Base-by-base conservation (phyloP, 805 yeast genomes). In the Jamesozyma lodderae region DNA sequence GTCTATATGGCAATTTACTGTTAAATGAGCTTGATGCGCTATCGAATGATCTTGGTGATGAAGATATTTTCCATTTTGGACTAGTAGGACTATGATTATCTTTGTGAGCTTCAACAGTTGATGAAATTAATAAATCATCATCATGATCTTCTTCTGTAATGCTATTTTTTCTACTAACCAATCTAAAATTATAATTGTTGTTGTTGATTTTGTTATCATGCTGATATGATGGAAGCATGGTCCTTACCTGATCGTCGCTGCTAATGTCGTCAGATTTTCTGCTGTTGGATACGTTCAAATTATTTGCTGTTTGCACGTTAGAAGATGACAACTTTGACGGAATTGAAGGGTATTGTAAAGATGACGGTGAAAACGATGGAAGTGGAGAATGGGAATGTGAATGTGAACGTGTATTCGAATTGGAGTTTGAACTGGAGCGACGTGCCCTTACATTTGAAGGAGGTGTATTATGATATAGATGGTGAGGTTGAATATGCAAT, bases 371-470 rank as follows among this genome's bases (percentile, higher is more conserved):
- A 31, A 48, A 42, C 15, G 60, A 54, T 8, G 63, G 56, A 21
- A 56, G 42, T 14, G 68, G 67, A 1, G 68, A 63, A 33, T 53
- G 52, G 2, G 67, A 63, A 16, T 53, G 37, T 6, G 60, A 56
- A 2, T 50, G 50, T 2, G 67, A 63, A 16, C 52, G 37, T 6
- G 60, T 55, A 2, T 50, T 49, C 3, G 64, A 60, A n/a, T 51
- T 40, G 13, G 59, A 57, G 3, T 52, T 40, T 9, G 44, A 42
- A 18, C 53, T 41, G n/a, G 40, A 47, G 8, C 40, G 36, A 9
- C 32, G 29, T 11, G 23, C 22, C 13, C 8, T 33, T 4, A 10
- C 18, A 10, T 9, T 27, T 34, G 33, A 11, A 3, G 32, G 34
- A 19, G 19, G 18, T 3, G 20, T 23, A 15, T 32, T 33, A 18